A percentile compares a stretch with the other conserved stretches of the same genome.
Conservation (phyloP, 331 rosid species). For the Cucumis variabilis region DNA sequence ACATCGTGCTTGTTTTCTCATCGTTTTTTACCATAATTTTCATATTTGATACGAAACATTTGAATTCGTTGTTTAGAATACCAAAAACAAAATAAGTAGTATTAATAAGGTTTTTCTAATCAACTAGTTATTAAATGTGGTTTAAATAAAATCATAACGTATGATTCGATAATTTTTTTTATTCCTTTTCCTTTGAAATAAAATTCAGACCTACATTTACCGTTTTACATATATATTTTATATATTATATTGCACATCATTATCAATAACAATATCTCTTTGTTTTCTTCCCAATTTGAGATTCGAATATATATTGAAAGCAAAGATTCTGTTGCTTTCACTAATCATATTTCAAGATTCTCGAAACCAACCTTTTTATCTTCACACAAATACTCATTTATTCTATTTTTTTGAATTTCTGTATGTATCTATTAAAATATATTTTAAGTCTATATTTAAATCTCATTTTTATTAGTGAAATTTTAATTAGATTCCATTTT, state of each 20-base stretch:
- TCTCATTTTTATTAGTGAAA: background rate
- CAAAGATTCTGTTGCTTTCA: background rate
- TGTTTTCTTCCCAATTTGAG: slow-evolving; percentile 6
- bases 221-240: too few relatives aligned
- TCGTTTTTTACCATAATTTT: too few relatives aligned
- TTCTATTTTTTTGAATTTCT: background rate
- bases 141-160: too few relatives aligned
- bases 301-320: slow-evolving; percentile 18
- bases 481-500: background rate
- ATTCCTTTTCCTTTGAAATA: too few relatives aligned
- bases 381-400: background rate
- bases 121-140: too few relatives aligned
- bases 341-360: slow-evolving; percentile 4
- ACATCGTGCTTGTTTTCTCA: too few relatives aligned
- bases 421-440: background rate
- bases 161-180: too few relatives aligned
- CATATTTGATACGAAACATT: too few relatives aligned
- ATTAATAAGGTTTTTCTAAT: too few relatives aligned
- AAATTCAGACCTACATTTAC: too few relatives aligned
- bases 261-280: background rate
- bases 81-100: too few relatives aligned
- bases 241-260: background rate
- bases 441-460: background rate
- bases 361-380: background rate
- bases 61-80: too few relatives aligned